Conservation (phyloP, 257 asterid species). For the Marsdenia floribunda region DNA sequence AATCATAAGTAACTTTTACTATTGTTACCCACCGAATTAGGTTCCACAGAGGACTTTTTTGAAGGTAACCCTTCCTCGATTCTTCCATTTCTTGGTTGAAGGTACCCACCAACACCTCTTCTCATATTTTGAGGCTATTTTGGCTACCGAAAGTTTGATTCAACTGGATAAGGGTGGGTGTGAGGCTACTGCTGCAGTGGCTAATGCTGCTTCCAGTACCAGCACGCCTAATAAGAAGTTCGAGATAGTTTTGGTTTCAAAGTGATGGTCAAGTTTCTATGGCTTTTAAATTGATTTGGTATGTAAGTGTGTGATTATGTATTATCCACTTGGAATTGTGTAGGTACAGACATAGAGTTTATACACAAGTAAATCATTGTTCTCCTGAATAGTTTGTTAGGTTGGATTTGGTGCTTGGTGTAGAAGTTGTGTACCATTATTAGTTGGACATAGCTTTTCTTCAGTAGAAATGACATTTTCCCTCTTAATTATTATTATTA, state of each 20-base stretch:
- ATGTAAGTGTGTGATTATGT: slow-evolving; percentile 19
- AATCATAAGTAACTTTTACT: no score
- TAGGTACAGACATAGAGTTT: slow-evolving; percentile 23
- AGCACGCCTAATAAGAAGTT: slow-evolving; percentile 96
- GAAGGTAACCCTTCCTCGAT: no score
- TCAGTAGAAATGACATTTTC: not conserved
- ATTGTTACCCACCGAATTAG: no score
- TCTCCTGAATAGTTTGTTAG: slow-evolving; percentile 7
- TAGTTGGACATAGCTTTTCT: slow-evolving; percentile 9
- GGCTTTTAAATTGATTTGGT: slow-evolving; percentile 20
- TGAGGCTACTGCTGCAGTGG: slow-evolving; percentile 47
- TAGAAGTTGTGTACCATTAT: slow-evolving; percentile 12
- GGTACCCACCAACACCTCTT: no score
- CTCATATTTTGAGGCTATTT: no score
- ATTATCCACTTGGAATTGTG: slow-evolving; percentile 25
- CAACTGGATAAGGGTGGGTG: slow-evolving; percentile 73
- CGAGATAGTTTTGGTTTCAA: slow-evolving; percentile 86
- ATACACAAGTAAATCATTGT: slow-evolving; percentile 19
- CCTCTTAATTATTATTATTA: not conserved
- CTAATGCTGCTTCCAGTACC: slow-evolving; percentile 56
- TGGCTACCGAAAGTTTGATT: slow-evolving; percentile 86
- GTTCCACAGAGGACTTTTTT: no score
- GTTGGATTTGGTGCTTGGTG: slow-evolving; percentile 9
- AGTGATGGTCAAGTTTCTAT: slow-evolving; percentile 31
- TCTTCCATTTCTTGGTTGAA: no score